These are phyloP conservation scores for Magnaporthales sp. DNA, from an alignment of 2,329 filamentous ascomycete genomes.

Conservation along the genomic window DNA sequence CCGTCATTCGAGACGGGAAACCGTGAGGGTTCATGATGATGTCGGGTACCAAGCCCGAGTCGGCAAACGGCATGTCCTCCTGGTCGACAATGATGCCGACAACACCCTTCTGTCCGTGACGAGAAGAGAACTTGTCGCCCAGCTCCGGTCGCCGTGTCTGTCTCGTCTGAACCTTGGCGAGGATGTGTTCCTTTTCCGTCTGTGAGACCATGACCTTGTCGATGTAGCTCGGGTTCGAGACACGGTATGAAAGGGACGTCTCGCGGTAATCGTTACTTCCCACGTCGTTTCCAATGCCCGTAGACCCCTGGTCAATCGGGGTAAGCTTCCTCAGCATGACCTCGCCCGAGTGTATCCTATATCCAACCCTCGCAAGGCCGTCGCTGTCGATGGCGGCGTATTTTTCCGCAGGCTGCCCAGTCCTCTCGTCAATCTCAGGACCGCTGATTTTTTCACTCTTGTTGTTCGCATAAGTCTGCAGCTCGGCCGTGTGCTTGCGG, in stretches of 20 bases:
- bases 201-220: constrained; percentile 94
- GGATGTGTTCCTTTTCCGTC: constrained; percentile 74
- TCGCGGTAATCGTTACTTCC: constrained; percentile 57
- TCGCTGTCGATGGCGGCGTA: constrained; percentile 73
- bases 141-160: constrained; percentile 92
- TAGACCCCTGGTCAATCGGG: constrained; percentile 68
- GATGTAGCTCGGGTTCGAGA: constrained; percentile 78
- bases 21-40: constrained; percentile 99
- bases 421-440: constrained; percentile 52
- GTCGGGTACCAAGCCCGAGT: constrained; percentile 84
- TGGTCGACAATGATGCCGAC: constrained; percentile 95
- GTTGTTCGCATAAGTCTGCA: constrained; percentile 85
- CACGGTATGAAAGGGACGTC: constrained; percentile 68
- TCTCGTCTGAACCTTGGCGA: constrained; percentile 93
- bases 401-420: constrained; percentile 53
- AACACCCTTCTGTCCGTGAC: constrained; percentile 96
- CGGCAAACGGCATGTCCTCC: constrained; percentile 93
- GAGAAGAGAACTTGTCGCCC: constrained; percentile 97
- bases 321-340: constrained; percentile 86
- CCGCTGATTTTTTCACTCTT: constrained; percentile 58
- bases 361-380: constrained; percentile 80
- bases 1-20: constrained; percentile 99
- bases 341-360: constrained; percentile 68
- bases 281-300: constrained; percentile 60
- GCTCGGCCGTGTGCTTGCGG: constrained; percentile 78